A percentile compares a stretch with the other conserved stretches of the same genome.
These are phyloP conservation scores for Dothideomycetidae sp. DNA, from an alignment of 2,329 filamentous ascomycete genomes.

Conservation along the genomic window DNA sequence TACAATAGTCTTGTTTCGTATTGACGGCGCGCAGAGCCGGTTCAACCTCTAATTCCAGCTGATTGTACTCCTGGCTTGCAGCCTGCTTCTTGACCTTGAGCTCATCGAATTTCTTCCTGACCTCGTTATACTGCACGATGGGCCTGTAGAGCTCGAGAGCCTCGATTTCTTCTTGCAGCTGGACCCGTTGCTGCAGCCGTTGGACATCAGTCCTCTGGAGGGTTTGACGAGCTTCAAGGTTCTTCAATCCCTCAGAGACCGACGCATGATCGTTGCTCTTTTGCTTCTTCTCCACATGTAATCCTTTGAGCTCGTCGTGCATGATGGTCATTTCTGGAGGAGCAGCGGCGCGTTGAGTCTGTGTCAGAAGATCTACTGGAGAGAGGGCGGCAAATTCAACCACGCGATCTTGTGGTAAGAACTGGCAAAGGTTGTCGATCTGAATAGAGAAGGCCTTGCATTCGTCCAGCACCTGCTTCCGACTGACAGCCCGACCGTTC, in stretches of 20 bases:
- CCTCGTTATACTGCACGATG: constrained; percentile 48
- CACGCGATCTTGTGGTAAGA: constrained; percentile 88
- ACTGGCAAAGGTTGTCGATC: constrained; percentile 95
- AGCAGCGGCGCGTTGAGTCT: constrained; percentile 80
- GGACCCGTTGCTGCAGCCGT: constrained; percentile 59
- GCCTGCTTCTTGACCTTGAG: constrained; percentile 42
- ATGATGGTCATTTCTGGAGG: constrained; percentile 63
- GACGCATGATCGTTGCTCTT: constrained; percentile 39
- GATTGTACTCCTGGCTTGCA: constrained; percentile 43
- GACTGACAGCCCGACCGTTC: constrained; percentile 47
- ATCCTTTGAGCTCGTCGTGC: constrained; percentile 58
- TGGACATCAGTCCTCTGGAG: constrained; percentile 70
- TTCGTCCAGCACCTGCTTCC: constrained; percentile 52
- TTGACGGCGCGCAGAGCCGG: constrained; percentile 58
- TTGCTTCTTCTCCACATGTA: background rate
- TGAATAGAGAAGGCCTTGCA: constrained; percentile 70
- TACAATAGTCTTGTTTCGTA: constrained; percentile 53
- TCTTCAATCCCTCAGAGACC: constrained; percentile 36
- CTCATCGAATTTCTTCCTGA: constrained; percentile 34
- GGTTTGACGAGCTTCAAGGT: constrained; percentile 58
- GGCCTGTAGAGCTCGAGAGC: constrained; percentile 52
- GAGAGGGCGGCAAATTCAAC: constrained; percentile 80
- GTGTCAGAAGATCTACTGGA: constrained; percentile 65
- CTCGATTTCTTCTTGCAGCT: constrained; percentile 49
- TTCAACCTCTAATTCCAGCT: constrained; percentile 46